A percentile compares a stretch with the other conserved stretches of the same genome.
phyloP scores from a whole-genome alignment of 768 basidiomycete species.

The Phlebiopsis flavidoalba region DNA sequence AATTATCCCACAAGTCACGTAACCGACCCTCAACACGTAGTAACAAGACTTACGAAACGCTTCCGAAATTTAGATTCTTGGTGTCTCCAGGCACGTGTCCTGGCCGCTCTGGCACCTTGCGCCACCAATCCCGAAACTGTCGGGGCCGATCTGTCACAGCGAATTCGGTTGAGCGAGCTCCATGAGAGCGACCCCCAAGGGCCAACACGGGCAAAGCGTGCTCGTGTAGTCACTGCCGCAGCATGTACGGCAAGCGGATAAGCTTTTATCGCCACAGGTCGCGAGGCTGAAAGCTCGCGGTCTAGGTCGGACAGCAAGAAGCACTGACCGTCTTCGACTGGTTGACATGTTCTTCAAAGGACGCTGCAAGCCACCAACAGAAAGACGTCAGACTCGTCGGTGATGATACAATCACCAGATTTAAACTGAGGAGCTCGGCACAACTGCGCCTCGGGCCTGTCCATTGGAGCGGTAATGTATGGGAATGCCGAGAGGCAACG shows the following conservation, averaged over 20 bases:
- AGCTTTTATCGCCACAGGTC: constrained; percentile 85
- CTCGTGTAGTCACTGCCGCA: too few relatives aligned
- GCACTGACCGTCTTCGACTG: constrained; percentile 97
- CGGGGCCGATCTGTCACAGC: constrained; percentile 79
- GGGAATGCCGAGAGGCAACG: constrained; percentile 96
- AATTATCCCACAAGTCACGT: neutral
- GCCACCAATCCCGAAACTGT: constrained; percentile 93
- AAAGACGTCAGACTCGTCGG: constrained; percentile 98
- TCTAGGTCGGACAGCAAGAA: constrained; percentile 81
- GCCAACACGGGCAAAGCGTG: constrained; percentile 91
- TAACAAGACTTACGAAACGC: constrained; percentile 67
- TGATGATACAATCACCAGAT: constrained; percentile 94
- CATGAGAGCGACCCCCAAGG: constrained; percentile 77
- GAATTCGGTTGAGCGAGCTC: constrained; percentile 61
- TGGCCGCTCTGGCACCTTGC: constrained; percentile 85
- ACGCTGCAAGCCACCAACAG: constrained; percentile 83
- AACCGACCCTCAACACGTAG: neutral
- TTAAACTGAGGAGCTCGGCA: constrained; percentile 79
- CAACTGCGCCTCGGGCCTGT: constrained; percentile 99
- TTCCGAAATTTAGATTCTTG: constrained; percentile 71
- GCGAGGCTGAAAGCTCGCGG: constrained; percentile 82
- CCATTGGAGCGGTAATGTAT: constrained; percentile 98
- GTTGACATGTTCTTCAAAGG: constrained; percentile 99
- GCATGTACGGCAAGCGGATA: constrained; percentile 92
- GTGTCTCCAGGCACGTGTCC: constrained; percentile 73